Evolutionary conservation across 2,329 filamentous ascomycete genomes (phyloP), one percentile per base, ranked within the genome.

Genomic region (Elsinoe perseae): DNA sequence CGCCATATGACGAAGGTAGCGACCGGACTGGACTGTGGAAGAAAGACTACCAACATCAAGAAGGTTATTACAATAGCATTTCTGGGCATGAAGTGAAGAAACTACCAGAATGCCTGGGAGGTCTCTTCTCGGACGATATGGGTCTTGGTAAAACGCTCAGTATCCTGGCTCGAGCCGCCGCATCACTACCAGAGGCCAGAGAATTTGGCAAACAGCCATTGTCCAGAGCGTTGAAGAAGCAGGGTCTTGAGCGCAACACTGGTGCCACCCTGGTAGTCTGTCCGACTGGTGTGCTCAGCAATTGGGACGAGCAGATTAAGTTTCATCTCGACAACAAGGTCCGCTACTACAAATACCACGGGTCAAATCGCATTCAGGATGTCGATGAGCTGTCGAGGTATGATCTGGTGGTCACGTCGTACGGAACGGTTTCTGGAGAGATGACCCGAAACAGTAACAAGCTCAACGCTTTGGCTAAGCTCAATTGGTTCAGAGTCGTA

Each of bases 281-380:
- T 57, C 93, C 93, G 1, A 78, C 96, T 2, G 95, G 89, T 65
- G 93, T 92, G 0, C 84, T 97, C 57, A 85, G 86, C 23, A 98
- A 97, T 65, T 98, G 93, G 93, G 86, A 92, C 64, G 84, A 90
- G 62, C 93, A 98, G 70, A 88, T 97, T 59, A 86, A 86, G 64
- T 80, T 87, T 58, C 93, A 98, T 69, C 76, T 95, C 44, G 77
- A 80, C 50, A 76, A 80, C 0, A 73, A 79, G 6, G 67, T 97
- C 16, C 84, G 75, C 1, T 89, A 83, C 65, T 89, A 93, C 67
- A 81, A 93, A 56, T 97, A 96, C 62, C 93, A 98, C 68, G 93
- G 93, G 2, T 76, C 82, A 0, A 85, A 83, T 62, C 82, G 93
- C 5, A 84, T 81, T 60, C 86, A 84, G 59, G 83, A 90, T 61